These are phyloP conservation scores for Beta macrorhiza DNA, from an alignment of 179 eudicot species.

Conservation along the genomic window DNA sequence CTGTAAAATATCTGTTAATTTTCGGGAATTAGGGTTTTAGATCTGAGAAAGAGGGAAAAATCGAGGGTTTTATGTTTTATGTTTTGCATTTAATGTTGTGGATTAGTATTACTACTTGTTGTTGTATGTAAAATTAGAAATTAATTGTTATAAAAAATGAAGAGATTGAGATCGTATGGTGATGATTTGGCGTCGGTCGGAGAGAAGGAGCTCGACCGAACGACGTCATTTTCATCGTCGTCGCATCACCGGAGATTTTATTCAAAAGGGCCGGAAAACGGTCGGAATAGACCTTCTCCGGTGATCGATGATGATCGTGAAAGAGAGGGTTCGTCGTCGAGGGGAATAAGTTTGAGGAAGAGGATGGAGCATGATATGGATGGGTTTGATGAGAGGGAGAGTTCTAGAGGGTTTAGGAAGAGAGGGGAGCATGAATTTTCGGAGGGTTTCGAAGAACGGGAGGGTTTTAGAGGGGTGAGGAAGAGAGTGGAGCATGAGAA, in stretches of 20 bases:
- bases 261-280: conserved; percentile 27
- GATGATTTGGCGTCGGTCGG: conserved; percentile 40
- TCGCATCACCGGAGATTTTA: conserved; percentile 36
- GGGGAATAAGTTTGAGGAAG: conserved; percentile 27
- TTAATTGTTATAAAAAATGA: conserved; percentile 26
- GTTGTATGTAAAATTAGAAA: conserved; percentile 10
- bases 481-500: conserved; percentile 65
- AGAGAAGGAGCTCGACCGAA: conserved; percentile 39
- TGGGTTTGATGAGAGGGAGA: conserved; percentile 42
- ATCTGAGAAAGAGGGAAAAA: not conserved
- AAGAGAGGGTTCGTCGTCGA: conserved; percentile 31
- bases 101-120: not conserved
- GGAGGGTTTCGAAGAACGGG: conserved; percentile 51
- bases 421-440: conserved; percentile 33
- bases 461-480: conserved; percentile 38
- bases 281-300: conserved; percentile 30
- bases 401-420: conserved; percentile 38
- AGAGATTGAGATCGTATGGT: conserved; percentile 44
- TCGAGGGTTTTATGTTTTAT: conserved; percentile 4
- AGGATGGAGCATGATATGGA: conserved; percentile 32
- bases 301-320: conserved; percentile 32
- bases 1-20: not conserved
- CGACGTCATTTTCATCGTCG: conserved; percentile 39
- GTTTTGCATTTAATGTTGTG: not conserved
- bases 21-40: conserved; percentile 17